Base-by-base conservation (phyloP, 257 asterid species). In the Henckelia pumila region DNA sequence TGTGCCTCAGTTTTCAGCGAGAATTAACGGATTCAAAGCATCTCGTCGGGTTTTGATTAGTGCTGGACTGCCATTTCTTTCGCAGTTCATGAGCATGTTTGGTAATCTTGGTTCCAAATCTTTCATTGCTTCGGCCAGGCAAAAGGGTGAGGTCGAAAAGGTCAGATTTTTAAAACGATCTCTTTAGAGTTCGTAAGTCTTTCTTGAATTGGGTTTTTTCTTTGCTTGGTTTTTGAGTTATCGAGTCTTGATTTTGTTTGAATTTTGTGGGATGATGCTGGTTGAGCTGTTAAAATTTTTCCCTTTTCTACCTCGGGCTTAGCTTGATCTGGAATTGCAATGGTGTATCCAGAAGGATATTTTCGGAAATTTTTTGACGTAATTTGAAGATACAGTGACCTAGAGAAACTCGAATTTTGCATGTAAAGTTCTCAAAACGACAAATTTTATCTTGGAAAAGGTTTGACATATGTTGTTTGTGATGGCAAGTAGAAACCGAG, bases 81-180 rank as follows among this genome's bases (percentile, higher is more conserved):
- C 90, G 28, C 96, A 89, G 71, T 72, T 88, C 67, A 66, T 76
- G 72, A 77, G 32, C 70, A 84, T 89, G 95, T 67, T 84, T 63
- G 79, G 66, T 35, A 67, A 33, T 75, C 37, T 78, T 53, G 81
- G 81, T 67, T 76, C 78, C 76, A 87, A 82, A 72, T 76, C 94
- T 14, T 90, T 90, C 84, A 40, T 83, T 61, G 96, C 98, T 72
- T 88, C 86, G 69, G 98, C 97, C 61, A 78, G 86, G 73, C 88
- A 79, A 72, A 81, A 71, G 70, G 84, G 89, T 59, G 79, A 75
- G 52, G 52, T 88, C 74, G 95, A 89, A 59, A 83, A 90, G 94
- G 98, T 89, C 8, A 50, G 30, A 35, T 22, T 10, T 11, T 7
- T 23, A 7, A 22, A 19, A 33, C 58, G 19, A n/a, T 16, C 64